Evolutionary conservation across 2,329 filamentous ascomycete genomes (phyloP), one percentile per base, ranked within the genome.

Genomic region (Ophiostoma angusticollis): DNA sequence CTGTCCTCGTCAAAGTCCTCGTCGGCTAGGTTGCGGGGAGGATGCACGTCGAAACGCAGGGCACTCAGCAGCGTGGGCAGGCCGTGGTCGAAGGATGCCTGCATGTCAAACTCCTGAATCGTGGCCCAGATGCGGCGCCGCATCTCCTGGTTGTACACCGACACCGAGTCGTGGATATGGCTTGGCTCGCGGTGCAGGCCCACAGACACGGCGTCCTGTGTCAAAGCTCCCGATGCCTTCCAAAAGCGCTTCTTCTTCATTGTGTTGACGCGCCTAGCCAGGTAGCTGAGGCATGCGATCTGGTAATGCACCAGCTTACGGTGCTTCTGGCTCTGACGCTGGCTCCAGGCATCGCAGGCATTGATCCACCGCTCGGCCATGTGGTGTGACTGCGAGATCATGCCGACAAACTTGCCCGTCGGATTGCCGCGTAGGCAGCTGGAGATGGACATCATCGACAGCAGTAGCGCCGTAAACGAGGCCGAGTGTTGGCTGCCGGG

Each of bases 191-290:
- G 67, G 48, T 78, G 73, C 33, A 78, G 59, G 13, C 72, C 72
- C 22, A 76, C 66, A 2, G 67, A 66, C 41, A 77, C 68, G 39
- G 68, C 71, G 37, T 76, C 68, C 34, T 72, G 70, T 12, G 74
- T 65, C 40, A 77, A 58, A 5, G 65, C 61, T 1, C 72, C 71
- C 1, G 72, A 62, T 28, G 64, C 62, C 13, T 69, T 72, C 72
- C 72, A 77, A 54, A 73, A 76, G 11, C 70, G 63, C 62, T 77
- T 77, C 64, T 77, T 77, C 60, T 76, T 52, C 46, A 77, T 67
- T 2, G 68, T 71, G 54, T 78, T 78, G 46, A 76, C 67, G 22
- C 70, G 62, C 60, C 76, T 77, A 31, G 68, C 70, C 2, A 77
- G 63, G 46, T 74, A 76, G n/a, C 72, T 50, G 23, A 78, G 57